phyloP scores from a whole-genome alignment of 202 grass and related monocot species.

The Musa balbisiana region DNA sequence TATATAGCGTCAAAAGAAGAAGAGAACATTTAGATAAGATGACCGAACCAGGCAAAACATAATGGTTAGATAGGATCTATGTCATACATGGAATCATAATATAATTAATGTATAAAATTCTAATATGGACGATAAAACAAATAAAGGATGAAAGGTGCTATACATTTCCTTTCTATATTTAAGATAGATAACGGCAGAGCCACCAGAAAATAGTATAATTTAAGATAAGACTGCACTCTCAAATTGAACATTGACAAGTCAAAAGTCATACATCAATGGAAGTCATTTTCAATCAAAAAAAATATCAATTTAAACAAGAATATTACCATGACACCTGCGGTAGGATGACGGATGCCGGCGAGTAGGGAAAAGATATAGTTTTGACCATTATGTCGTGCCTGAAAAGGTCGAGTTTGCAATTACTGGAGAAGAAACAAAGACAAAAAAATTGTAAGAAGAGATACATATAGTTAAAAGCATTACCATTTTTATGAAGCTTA shows the following conservation, averaged over 20 bases:
- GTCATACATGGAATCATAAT: too few relatives aligned
- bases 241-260: too few relatives aligned
- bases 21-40: not conserved
- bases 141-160: too few relatives aligned
- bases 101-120: too few relatives aligned
- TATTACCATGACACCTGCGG: not conserved
- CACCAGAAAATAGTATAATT: too few relatives aligned
- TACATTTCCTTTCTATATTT: too few relatives aligned
- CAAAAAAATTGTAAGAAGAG: not conserved
- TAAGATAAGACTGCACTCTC: too few relatives aligned
- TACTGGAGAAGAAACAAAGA: not conserved
- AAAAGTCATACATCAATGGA: too few relatives aligned
- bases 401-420: not conserved
- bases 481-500: not conserved
- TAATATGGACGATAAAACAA: too few relatives aligned
- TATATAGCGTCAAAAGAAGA: not conserved
- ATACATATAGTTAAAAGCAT: not conserved
- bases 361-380: not conserved
- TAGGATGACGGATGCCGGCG: not conserved
- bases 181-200: too few relatives aligned
- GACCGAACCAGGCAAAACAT: not conserved
- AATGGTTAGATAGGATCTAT: too few relatives aligned
- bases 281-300: not conserved
- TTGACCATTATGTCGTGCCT: not conserved
- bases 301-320: not conserved